A percentile compares a stretch with the other conserved stretches of the same genome.
These are phyloP conservation scores for Chaetomium strumarium DNA, from an alignment of 2,329 filamentous ascomycete species.

Conservation along the genomic window DNA sequence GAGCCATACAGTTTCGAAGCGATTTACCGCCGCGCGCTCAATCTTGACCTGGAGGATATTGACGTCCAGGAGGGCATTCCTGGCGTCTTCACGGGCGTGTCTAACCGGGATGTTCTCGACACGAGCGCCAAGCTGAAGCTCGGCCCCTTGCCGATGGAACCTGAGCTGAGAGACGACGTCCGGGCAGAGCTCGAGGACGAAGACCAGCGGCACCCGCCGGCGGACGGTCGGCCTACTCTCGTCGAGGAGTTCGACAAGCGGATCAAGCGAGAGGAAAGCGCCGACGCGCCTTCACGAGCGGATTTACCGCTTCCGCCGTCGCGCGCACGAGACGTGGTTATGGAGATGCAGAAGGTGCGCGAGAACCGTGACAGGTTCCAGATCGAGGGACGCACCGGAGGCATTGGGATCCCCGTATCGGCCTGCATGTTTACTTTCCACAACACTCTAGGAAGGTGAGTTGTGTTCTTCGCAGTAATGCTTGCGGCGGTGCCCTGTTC, in stretches of 20 bases:
- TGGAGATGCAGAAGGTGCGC: conserved; percentile 90
- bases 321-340: conserved; percentile 79
- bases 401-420: conserved; percentile 75
- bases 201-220: conserved; percentile 69
- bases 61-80: conserved; percentile 61
- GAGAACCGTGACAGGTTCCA: conserved; percentile 89
- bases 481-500: neutral
- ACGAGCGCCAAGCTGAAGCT: conserved; percentile 60
- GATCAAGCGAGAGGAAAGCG: conserved; percentile 83
- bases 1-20: conserved; percentile 59
- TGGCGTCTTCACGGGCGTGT: conserved; percentile 55
- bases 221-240: conserved; percentile 63
- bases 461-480: conserved; percentile 7
- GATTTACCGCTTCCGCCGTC: conserved; percentile 85
- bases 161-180: conserved; percentile 76
- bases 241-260: conserved; percentile 83
- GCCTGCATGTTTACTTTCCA: conserved; percentile 98
- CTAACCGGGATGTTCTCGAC: conserved; percentile 55
- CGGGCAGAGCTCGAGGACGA: conserved; percentile 81
- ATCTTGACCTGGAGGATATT: conserved; percentile 56
- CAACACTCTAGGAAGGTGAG: conserved; percentile 85
- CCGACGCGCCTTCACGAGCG: conserved; percentile 71
- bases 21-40: conserved; percentile 51
- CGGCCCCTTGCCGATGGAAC: conserved; percentile 77
- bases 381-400: conserved; percentile 78